Evolutionary conservation across 305 asterid genomes (phyloP).

Genomic region (Rubia tinctorum): DNA sequence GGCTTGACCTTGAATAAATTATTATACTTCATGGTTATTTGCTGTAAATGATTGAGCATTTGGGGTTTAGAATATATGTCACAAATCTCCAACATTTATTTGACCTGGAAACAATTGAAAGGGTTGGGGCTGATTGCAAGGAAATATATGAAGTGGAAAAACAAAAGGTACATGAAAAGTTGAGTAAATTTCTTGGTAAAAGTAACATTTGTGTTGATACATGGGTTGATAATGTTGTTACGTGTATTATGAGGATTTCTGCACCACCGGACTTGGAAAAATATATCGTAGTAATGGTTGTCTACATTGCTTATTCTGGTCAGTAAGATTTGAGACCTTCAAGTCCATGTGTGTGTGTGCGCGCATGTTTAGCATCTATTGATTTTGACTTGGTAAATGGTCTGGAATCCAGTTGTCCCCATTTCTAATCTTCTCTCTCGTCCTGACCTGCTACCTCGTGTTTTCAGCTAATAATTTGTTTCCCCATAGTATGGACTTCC

Average conservation of each 20-base stretch:
- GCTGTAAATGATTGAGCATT: constrained; percentile 77
- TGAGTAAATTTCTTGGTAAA: constrained; percentile 79
- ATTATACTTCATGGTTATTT: constrained; percentile 85
- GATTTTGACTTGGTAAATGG: too few relatives aligned
- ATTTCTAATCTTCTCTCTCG: too few relatives aligned
- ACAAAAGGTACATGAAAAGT: constrained; percentile 72
- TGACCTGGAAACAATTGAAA: constrained; percentile 50
- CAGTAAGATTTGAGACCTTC: too few relatives aligned
- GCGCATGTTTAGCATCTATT: too few relatives aligned
- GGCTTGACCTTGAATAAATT: constrained; percentile 85
- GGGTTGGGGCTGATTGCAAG: constrained; percentile 72
- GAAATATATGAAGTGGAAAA: constrained; percentile 72
- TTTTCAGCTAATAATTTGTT: too few relatives aligned
- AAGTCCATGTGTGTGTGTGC: too few relatives aligned
- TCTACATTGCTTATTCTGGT: too few relatives aligned
- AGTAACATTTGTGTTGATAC: constrained; percentile 79
- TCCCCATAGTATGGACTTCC: too few relatives aligned
- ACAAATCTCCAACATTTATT: constrained; percentile 85
- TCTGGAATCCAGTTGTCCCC: too few relatives aligned
- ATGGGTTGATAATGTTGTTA: constrained; percentile 56
- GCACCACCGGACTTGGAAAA: too few relatives aligned
- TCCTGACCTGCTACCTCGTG: too few relatives aligned
- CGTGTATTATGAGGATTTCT: background rate
- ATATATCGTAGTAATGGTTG: too few relatives aligned
- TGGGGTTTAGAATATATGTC: constrained; percentile 75